phyloP scores from a whole-genome alignment of 805 yeast species.

The Wickerhamiella bombiphila region DNA sequence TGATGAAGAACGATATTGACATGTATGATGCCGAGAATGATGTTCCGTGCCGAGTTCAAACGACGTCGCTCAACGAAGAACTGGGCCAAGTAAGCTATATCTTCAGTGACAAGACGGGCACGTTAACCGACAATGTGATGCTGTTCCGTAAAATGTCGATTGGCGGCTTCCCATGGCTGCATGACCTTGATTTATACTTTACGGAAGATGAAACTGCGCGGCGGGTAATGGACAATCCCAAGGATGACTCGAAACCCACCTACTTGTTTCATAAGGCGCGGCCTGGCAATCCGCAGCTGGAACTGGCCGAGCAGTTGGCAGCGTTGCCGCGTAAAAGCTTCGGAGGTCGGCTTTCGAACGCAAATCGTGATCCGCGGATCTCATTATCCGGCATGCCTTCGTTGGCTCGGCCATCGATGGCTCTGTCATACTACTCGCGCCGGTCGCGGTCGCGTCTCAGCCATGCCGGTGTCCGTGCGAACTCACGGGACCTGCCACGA shows the following conservation, averaged over 20 bases:
- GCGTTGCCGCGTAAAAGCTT: constrained; percentile 15
- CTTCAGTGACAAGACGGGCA: constrained; percentile 95
- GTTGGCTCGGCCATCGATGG: constrained; percentile 7
- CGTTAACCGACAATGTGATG: constrained; percentile 91
- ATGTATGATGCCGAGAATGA: constrained; percentile 77
- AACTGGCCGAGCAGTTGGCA: constrained; percentile 15
- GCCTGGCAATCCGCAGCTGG: constrained; percentile 6
- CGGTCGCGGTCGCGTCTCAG: background rate
- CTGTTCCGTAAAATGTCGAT: constrained; percentile 76
- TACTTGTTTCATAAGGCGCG: constrained; percentile 18
- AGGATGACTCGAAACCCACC: background rate
- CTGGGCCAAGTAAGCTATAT: constrained; percentile 92
- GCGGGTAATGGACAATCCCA: background rate
- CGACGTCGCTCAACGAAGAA: constrained; percentile 91
- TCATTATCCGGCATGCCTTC: constrained; percentile 7
- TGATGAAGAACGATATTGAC: constrained; percentile 82
- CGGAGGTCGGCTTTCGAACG: constrained; percentile 13
- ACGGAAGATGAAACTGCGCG: constrained; percentile 14
- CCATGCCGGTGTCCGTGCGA: background rate
- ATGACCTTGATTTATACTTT: constrained; percentile 43
- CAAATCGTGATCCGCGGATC: no score
- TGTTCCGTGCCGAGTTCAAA: constrained; percentile 88
- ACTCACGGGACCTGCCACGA: background rate
- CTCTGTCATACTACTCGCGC: constrained; percentile 2
- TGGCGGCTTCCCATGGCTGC: constrained; percentile 81